A percentile compares a stretch with the other conserved stretches of the same genome.
Evolutionary conservation across 1,284 basidiomycete species (phyloP).

Genomic region (Sanghuangporus sanghuang): DNA sequence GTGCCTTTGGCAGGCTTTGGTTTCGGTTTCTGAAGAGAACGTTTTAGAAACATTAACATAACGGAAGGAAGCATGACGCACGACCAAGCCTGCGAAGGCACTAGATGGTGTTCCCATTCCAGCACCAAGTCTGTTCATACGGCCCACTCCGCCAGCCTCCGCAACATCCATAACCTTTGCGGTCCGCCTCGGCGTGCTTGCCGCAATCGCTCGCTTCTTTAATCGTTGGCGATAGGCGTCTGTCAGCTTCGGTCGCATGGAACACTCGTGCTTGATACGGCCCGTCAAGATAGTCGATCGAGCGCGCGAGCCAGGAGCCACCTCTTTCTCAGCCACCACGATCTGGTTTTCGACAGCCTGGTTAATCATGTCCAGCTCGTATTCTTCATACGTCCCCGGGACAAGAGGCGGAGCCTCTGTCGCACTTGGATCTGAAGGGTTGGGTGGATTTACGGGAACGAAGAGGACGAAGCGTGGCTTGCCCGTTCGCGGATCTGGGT

Average conservation of each 20-base stretch:
- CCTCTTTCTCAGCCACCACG: constrained; percentile 70
- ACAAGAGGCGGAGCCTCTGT: constrained; percentile 28
- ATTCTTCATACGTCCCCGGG: constrained; percentile 44
- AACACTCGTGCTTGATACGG: constrained; percentile 70
- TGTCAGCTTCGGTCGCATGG: constrained; percentile 58
- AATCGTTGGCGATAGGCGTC: constrained; percentile 60
- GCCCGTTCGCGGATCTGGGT: constrained; percentile 34
- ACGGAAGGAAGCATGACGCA: constrained; percentile 30
- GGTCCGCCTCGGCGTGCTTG: constrained; percentile 55
- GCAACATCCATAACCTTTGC: constrained; percentile 58
- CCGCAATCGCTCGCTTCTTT: constrained; percentile 52
- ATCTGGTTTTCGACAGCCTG: constrained; percentile 72
- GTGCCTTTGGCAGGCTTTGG: constrained; percentile 59
- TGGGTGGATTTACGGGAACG: constrained; percentile 48
- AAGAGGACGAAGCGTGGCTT: constrained; percentile 64
- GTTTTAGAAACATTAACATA: neutral
- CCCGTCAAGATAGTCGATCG: constrained; percentile 72
- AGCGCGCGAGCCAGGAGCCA: constrained; percentile 54
- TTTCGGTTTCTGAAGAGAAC: constrained; percentile 47
- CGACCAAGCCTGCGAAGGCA: constrained; percentile 54
- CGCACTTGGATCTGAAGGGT: constrained; percentile 15
- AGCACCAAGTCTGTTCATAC: constrained; percentile 55
- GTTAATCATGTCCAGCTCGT: constrained; percentile 75
- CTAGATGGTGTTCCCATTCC: constrained; percentile 29
- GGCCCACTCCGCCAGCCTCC: constrained; percentile 56